Evolutionary conservation across 2,329 filamentous ascomycete genomes (phyloP).

Genomic region (Aspergillus chevalieri): DNA sequence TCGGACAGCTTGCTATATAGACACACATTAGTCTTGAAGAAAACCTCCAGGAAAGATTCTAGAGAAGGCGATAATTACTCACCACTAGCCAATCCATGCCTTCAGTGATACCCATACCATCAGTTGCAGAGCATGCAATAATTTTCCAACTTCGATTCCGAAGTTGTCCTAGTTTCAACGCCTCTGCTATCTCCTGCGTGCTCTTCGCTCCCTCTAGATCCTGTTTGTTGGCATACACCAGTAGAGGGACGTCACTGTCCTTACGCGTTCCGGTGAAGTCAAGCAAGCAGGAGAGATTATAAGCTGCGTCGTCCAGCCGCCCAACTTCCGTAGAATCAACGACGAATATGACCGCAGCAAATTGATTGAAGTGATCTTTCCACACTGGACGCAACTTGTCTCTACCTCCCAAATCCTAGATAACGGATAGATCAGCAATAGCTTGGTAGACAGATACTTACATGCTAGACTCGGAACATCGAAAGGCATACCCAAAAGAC

Average conservation of each 20-base stretch:
- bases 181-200: conserved; percentile 90
- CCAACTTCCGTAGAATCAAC: conserved; percentile 94
- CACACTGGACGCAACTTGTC: conserved; percentile 92
- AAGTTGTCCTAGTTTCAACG: conserved; percentile 74
- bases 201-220: conserved; percentile 91
- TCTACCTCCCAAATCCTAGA: conserved; percentile 78
- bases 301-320: conserved; percentile 76
- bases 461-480: not conserved
- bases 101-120: conserved; percentile 82
- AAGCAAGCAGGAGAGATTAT: conserved; percentile 84
- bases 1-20: not conserved
- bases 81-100: conserved; percentile 97
- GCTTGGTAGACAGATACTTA: not conserved
- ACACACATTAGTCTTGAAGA: not conserved
- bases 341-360: conserved; percentile 91
- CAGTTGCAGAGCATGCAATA: conserved; percentile 87
- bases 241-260: conserved; percentile 76
- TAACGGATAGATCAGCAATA: not conserved
- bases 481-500: conserved; percentile 76
- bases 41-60: not conserved
- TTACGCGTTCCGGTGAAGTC: conserved; percentile 67
- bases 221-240: conserved; percentile 96
- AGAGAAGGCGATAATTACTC: conserved; percentile 24
- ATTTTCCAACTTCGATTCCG: conserved; percentile 96
- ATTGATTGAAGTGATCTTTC: conserved; percentile 96